Conservation (phyloP, 495 filamentous ascomycete species). For the Letharia columbiana region DNA sequence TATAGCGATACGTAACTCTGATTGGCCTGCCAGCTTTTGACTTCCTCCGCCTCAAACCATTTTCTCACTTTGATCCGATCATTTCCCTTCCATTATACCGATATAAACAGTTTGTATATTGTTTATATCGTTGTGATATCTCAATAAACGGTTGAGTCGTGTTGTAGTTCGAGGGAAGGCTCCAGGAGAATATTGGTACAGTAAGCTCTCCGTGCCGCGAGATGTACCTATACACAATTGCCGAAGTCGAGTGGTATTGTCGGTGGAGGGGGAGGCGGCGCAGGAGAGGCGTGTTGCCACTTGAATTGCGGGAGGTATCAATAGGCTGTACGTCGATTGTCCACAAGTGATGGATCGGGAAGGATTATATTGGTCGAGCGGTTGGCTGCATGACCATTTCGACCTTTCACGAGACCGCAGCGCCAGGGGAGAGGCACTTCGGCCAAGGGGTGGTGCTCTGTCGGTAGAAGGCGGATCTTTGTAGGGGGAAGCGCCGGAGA, state of each 20-base stretch:
- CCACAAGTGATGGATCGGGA: constrained; percentile 4
- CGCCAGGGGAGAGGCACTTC: not conserved
- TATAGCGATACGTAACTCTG: not conserved
- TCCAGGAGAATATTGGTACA: constrained; percentile 5
- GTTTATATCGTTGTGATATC: not conserved
- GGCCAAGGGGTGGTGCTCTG: not conserved
- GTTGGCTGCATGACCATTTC: constrained; percentile 13
- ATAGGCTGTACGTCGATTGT: constrained; percentile 5
- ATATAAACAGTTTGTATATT: not conserved
- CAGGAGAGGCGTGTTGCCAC: constrained; percentile 4
- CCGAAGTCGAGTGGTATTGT: not conserved
- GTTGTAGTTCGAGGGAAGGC: not conserved
- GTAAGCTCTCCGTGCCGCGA: constrained; percentile 15
- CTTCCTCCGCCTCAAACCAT: constrained; percentile 7
- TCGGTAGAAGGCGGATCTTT: not conserved
- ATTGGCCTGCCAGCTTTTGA: constrained; percentile 3
- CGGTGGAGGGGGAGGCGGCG: constrained; percentile 11
- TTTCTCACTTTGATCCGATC: constrained; percentile 6
- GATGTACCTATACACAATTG: not conserved
- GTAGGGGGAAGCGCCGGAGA: not conserved
- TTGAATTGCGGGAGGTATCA: constrained; percentile 7
- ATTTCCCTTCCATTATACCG: not conserved
- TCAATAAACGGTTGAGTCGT: not conserved
- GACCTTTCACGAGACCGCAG: constrained; percentile 11
- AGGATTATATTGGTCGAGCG: constrained; percentile 7